Percentiles rank a stretch among this genome's conserved stretches.
Evolutionary conservation across 2,329 filamentous ascomycete genomes (phyloP).

Genomic region (Pestalotiopsis sp.): DNA sequence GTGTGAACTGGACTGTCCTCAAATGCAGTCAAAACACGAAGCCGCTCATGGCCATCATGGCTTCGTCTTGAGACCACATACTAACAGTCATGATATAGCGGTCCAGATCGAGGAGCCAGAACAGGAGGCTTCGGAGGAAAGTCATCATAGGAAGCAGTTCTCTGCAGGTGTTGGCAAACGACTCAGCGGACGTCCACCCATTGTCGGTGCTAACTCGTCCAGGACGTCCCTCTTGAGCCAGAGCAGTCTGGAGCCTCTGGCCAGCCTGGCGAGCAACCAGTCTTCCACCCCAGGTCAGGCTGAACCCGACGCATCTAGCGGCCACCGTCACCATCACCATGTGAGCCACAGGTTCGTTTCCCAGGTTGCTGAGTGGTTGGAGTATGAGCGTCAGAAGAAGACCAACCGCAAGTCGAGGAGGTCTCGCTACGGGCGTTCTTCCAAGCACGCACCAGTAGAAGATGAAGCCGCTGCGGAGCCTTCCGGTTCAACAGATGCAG

Average conservation of each 20-base stretch:
- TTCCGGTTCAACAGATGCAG: slow-evolving; percentile 16
- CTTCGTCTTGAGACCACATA: neutral
- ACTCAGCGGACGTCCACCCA: slow-evolving; percentile 44
- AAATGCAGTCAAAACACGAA: neutral
- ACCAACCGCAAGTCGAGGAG: slow-evolving; percentile 54
- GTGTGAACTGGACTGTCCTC: neutral
- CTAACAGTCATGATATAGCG: slow-evolving; percentile 34
- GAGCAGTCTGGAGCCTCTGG: slow-evolving; percentile 34
- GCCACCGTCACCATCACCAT: slow-evolving; percentile 33
- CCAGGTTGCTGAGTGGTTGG: slow-evolving; percentile 82
- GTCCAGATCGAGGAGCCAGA: slow-evolving; percentile 62
- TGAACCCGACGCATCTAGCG: slow-evolving; percentile 30
- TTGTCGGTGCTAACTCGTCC: slow-evolving; percentile 39
- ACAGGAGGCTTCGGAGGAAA: slow-evolving; percentile 34
- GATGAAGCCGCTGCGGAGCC: slow-evolving; percentile 24
- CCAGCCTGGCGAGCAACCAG: slow-evolving; percentile 22
- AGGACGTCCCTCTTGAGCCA: slow-evolving; percentile 46
- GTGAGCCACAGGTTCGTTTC: slow-evolving; percentile 62
- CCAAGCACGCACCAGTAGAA: slow-evolving; percentile 37
- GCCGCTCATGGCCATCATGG: neutral
- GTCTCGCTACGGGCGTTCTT: slow-evolving; percentile 37
- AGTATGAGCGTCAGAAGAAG: slow-evolving; percentile 74
- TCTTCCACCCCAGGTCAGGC: slow-evolving; percentile 26
- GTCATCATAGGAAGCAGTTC: slow-evolving; percentile 43
- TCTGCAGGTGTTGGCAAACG: slow-evolving; percentile 44